Base-by-base conservation (phyloP, 129 eudicot species). In the Lonicera japonica region DNA sequence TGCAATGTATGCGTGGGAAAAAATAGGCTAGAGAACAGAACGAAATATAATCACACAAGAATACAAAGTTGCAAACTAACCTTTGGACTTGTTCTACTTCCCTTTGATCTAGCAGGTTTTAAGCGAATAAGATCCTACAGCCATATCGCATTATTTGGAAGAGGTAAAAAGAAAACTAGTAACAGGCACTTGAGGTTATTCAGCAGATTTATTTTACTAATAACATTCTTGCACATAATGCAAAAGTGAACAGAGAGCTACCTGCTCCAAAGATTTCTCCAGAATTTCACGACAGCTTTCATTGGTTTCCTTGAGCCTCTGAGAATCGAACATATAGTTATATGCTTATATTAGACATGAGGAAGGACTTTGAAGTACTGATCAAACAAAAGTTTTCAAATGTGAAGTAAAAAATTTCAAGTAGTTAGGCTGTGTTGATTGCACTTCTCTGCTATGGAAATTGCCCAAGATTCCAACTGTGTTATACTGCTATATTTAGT, bases 221-320 rank as follows among this genome's bases (percentile, higher is more conserved):
- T 29, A 6, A 29, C 36, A 29, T 16, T 53, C 8, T 18, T 8
- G 25, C 56, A 23, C 22, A 47, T 20, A 39, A 18, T 23, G 20
- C 47, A 25, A 40, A 48, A 50, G 21, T 22, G 20, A 29, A 56
- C 21, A 75, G 38, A 56, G 10, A 20, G 5, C 5, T 72, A 85
- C 94, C 82, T 75, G 74, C 51, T 81, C 72, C 70, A 85, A 55
- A 20, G 82, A 52, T 73, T 75, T 66, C 80, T 57, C 38, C 41
- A 85, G 39, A 17, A 85, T 74, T 11, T 57, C 72, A 41, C 36
- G 21, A 15, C 60, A 66, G 67, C 22, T 66, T 66, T 74, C 74
- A 25, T 75, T 81, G 65, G 70, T 66, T 66, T 72, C 67, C 61
- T 25, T n/a, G 34, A 78, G 72, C 25, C 72, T 53, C 87, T 81